Conservation (phyloP, 495 filamentous ascomycete genomes). For the Neurospora sp. region DNA sequence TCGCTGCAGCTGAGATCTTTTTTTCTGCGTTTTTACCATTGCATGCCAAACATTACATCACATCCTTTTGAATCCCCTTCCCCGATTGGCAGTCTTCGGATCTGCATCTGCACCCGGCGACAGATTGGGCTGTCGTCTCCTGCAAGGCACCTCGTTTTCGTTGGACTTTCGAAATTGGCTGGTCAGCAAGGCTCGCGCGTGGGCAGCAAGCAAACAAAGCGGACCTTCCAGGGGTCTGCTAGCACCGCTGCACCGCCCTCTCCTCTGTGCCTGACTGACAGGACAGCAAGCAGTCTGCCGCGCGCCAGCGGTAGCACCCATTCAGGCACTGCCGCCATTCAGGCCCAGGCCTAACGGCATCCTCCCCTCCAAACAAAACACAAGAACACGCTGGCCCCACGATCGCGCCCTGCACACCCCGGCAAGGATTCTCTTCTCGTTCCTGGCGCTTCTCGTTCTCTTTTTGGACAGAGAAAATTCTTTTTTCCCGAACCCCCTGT, state of each 20-base stretch:
- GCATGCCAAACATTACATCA: background rate
- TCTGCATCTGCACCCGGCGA: background rate
- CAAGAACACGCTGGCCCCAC: background rate
- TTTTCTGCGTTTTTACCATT: background rate
- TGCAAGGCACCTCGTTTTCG: background rate
- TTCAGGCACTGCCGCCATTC: background rate
- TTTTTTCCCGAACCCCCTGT: background rate
- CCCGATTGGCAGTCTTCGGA: background rate
- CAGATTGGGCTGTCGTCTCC: background rate
- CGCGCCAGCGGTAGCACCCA: background rate
- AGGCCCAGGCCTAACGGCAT: background rate
- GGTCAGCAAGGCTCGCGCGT: background rate
- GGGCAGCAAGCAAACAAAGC: background rate
- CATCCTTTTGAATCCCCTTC: background rate
- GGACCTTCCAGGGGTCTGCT: background rate
- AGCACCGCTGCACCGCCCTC: background rate
- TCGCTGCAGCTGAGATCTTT: constrained; percentile 1
- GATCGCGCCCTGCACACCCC: background rate
- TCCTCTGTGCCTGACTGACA: background rate
- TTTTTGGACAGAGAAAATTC: background rate
- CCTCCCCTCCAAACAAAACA: background rate
- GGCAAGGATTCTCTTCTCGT: background rate
- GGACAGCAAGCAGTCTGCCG: background rate
- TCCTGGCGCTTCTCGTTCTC: background rate
- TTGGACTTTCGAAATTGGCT: background rate